Conservation (phyloP, 805 yeast genomes). For the Cyberlindnera lachancei region DNA sequence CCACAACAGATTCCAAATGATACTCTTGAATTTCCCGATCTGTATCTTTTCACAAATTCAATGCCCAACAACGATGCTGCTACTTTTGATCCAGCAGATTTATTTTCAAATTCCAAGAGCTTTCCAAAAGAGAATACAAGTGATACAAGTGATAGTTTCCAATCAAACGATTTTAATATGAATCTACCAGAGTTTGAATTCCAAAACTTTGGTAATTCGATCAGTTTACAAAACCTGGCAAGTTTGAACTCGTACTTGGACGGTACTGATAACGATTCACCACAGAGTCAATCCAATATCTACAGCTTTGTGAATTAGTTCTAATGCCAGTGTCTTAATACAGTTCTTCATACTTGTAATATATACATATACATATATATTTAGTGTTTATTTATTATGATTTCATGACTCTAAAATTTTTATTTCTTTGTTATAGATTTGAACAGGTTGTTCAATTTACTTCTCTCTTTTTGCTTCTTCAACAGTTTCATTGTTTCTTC, state of each 20-base stretch:
- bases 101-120: slow-evolving; percentile 14
- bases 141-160: slow-evolving; percentile 13
- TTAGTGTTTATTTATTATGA: background rate
- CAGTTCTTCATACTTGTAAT: background rate
- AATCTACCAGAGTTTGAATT: slow-evolving; percentile 22
- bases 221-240: slow-evolving; percentile 19
- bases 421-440: slow-evolving; percentile 7
- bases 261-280: slow-evolving; percentile 1
- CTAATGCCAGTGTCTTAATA: no score
- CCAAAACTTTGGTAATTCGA: slow-evolving; percentile 16
- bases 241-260: slow-evolving; percentile 16
- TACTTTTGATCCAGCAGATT: slow-evolving; percentile 21
- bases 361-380: no score
- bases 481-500: slow-evolving; percentile 31
- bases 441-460: slow-evolving; percentile 9
- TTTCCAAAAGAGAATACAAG: slow-evolving; percentile 7
- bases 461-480: slow-evolving; percentile 24
- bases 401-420: slow-evolving; percentile 3
- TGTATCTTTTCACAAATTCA: slow-evolving; percentile 21
- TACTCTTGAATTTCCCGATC: slow-evolving; percentile 20
- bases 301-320: slow-evolving; percentile 9
- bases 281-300: slow-evolving; percentile 6
- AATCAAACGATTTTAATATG: slow-evolving; percentile 17
- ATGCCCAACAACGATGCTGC: slow-evolving; percentile 13
- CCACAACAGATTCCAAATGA: slow-evolving; percentile 3